Evolutionary conservation across 805 yeast genomes (phyloP).

Genomic region (Tetrapisispora fleetii): DNA sequence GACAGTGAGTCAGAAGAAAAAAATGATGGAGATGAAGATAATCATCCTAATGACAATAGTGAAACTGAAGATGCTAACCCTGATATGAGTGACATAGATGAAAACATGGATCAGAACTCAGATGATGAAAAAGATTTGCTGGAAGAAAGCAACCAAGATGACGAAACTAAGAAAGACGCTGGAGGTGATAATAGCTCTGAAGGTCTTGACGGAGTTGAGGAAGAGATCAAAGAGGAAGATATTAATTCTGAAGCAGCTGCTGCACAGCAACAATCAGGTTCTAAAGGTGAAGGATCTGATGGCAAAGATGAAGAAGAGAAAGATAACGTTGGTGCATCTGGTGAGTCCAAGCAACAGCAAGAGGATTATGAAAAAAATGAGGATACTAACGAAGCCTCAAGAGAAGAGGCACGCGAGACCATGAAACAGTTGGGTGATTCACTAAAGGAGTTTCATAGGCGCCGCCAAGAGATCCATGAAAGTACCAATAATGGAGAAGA

Average conservation of each 20-base stretch:
- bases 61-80: constrained; percentile 52
- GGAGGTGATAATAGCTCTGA: constrained; percentile 39
- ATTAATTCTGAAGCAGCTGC: constrained; percentile 50
- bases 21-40: constrained; percentile 41
- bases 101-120: constrained; percentile 22
- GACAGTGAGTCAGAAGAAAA: neutral
- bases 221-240: constrained; percentile 36
- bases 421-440: constrained; percentile 87
- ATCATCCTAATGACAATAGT: constrained; percentile 44
- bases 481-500: constrained; percentile 43
- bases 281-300: constrained; percentile 55
- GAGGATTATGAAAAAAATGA: constrained; percentile 32
- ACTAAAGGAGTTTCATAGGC: constrained; percentile 80
- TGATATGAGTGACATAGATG: constrained; percentile 24
- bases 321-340: constrained; percentile 60
- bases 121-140: constrained; percentile 27
- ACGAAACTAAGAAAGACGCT: constrained; percentile 26
- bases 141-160: constrained; percentile 21
- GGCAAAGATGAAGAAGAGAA: constrained; percentile 43
- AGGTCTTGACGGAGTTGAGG: constrained; percentile 44
- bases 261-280: constrained; percentile 49
- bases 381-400: constrained; percentile 40
- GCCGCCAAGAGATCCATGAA: constrained; percentile 79
- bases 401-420: constrained; percentile 64
- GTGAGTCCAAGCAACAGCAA: constrained; percentile 40